A percentile compares a stretch with the other conserved stretches of the same genome.
Conservation (phyloP, 768 basidiomycete species). For the Boletus patriciae region DNA sequence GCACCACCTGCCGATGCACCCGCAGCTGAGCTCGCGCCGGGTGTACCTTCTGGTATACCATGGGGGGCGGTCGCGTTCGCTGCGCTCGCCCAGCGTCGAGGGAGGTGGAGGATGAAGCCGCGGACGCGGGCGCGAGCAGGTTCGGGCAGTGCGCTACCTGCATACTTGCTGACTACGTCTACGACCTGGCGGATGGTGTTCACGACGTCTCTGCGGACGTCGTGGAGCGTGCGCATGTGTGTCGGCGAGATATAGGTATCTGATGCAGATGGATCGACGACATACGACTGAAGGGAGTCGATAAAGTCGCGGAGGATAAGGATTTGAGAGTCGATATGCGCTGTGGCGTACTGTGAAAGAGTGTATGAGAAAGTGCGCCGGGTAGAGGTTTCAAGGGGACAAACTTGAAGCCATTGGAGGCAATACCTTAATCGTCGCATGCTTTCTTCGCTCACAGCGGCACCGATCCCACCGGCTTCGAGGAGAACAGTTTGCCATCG, state of each 20-base stretch:
- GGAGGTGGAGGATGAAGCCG: slow-evolving; percentile 76
- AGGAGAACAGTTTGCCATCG: slow-evolving; percentile 82
- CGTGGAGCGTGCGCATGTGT: slow-evolving; percentile 66
- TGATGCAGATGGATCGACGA: slow-evolving; percentile 24
- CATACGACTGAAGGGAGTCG: slow-evolving; percentile 54
- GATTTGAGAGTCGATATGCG: slow-evolving; percentile 86
- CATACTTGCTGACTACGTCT: slow-evolving; percentile 81
- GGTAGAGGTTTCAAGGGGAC: slow-evolving; percentile 20
- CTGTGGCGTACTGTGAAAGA: slow-evolving; percentile 69
- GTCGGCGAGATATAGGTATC: slow-evolving; percentile 42
- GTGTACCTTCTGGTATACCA: slow-evolving; percentile 28
- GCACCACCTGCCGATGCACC: slow-evolving; percentile 30
- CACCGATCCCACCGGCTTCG: slow-evolving; percentile 85
- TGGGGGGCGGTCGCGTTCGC: slow-evolving; percentile 39
- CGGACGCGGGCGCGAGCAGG: slow-evolving; percentile 74
- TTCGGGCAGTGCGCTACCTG: slow-evolving; percentile 83
- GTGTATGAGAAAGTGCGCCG: neutral
- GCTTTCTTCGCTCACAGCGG: slow-evolving; percentile 88
- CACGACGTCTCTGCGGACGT: slow-evolving; percentile 81
- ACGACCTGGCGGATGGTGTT: slow-evolving; percentile 88
- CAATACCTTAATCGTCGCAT: slow-evolving; percentile 86
- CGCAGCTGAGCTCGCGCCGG: slow-evolving; percentile 39
- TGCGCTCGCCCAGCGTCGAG: slow-evolving; percentile 70
- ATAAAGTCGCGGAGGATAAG: slow-evolving; percentile 82
- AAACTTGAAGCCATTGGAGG: slow-evolving; percentile 82